Evolutionary conservation across 805 yeast species (phyloP), one percentile per base, ranked within the genome.

Genomic region (Barnettozyma vustinii): DNA sequence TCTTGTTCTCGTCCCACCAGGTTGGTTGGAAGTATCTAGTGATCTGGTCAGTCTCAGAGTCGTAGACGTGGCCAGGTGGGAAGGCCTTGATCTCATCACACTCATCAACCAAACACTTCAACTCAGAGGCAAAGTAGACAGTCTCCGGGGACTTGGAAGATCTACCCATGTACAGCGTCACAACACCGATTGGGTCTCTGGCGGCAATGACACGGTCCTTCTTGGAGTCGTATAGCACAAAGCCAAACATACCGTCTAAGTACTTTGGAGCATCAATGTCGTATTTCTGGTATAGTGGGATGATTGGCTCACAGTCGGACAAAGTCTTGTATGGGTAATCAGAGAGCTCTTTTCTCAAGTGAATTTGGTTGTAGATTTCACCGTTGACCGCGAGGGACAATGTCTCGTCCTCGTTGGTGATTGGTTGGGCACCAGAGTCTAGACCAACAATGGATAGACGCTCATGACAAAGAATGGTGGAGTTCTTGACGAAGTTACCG

Each of bases 41-140:
- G 61, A 87, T 64, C 69, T 87, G 69, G 70, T 86, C 97, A 50
- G 97, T 87, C 54, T 77, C 75, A 50, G 97, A 89, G 72, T 94
- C 99, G 69, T 88, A 94, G 46, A 91, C 83, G 65, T 94, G 97
- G 52, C 99, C 99, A 35, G 99, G 99, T 48, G 98, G 98, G 90
- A 94, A 94, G 23, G 97, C 94, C 52, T 73, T 65, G 67, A 94
- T 91, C 52, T 79, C 78, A 69, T 94, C 99, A 77, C 99, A 94
- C 72, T 89, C 96, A 62, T 90, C 97, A 47, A 83, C 80, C 59
- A 94, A 76, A 71, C 96, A 88, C 75, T 94, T 94, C 69, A 94
- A 78, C 74, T 94, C 99, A 48, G 95, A 84, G 32, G 99, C 95
- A 63, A 94, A 94, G 72, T 76, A 92, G 36, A 88, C 81, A 13